Conservation (phyloP, 352 stramenopile genomes). For the Phytophthora aleatoria region DNA sequence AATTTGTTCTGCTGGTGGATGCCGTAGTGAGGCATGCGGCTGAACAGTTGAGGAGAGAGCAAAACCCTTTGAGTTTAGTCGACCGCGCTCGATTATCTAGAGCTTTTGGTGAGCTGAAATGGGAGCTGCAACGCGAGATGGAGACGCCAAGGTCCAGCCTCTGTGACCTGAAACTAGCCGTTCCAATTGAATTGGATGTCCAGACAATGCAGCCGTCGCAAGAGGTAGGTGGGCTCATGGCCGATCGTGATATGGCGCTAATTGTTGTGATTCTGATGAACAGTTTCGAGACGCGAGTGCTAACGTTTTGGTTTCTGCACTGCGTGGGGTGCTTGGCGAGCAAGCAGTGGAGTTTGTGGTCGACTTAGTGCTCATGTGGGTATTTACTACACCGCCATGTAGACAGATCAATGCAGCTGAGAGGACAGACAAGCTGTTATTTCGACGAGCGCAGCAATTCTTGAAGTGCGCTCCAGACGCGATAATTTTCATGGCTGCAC, state of each 20-base stretch:
- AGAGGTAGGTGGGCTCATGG: conserved; percentile 11
- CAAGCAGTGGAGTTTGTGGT: conserved; percentile 35
- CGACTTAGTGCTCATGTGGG: conserved; percentile 54
- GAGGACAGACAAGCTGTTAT: conserved; percentile 19
- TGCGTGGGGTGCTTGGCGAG: conserved; percentile 44
- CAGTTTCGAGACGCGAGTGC: conserved; percentile 36
- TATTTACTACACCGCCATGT: conserved; percentile 34
- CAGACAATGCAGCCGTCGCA: conserved; percentile 23
- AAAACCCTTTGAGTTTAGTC: conserved; percentile 1
- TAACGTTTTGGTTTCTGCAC: conserved; percentile 42
- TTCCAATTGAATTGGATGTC: conserved; percentile 20
- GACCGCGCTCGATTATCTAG: conserved; percentile 32
- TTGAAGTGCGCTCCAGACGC: conserved; percentile 37
- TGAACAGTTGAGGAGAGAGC: conserved; percentile 7
- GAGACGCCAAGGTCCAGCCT: background rate
- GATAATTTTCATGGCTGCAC: conserved; percentile 44
- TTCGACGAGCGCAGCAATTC: conserved; percentile 38
- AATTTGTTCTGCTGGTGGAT: conserved; percentile 67
- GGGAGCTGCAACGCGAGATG: conserved; percentile 34
- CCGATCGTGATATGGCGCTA: background rate
- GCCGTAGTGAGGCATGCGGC: conserved; percentile 24
- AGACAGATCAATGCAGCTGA: background rate
- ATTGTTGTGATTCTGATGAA: conserved; percentile 2
- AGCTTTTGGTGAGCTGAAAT: conserved; percentile 44
- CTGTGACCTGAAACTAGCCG: conserved; percentile 6